Percentiles rank a stretch among this genome's conserved stretches.
Conservation (phyloP, 768 basidiomycete species). For the Tylopilus subfusipes region DNA sequence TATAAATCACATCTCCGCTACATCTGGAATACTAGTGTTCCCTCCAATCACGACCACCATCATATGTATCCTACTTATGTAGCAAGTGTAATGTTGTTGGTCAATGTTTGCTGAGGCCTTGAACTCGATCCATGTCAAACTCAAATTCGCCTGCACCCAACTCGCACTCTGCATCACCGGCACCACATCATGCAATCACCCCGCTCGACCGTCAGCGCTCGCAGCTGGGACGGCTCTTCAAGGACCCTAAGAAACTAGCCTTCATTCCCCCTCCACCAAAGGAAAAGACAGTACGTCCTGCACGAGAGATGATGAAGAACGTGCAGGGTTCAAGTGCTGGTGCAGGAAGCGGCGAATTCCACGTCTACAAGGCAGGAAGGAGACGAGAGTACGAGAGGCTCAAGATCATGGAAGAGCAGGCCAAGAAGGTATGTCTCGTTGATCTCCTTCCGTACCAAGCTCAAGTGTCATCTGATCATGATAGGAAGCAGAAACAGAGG, state of each 20-base stretch:
- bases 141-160: conserved; percentile 28
- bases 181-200: conserved; percentile 44
- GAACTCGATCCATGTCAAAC: conserved; percentile 24
- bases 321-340: conserved; percentile 97
- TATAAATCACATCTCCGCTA: conserved; percentile 11
- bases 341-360: conserved; percentile 96
- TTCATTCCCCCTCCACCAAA: conserved; percentile 77
- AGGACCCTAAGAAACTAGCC: conserved; percentile 82
- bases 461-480: conserved; percentile 1
- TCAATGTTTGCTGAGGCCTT: conserved; percentile 14
- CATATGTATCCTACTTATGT: conserved; percentile 11
- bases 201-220: conserved; percentile 50
- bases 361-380: conserved; percentile 95
- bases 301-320: conserved; percentile 98
- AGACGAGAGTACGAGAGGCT: conserved; percentile 94
- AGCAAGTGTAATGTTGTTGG: conserved; percentile 13
- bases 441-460: background rate
- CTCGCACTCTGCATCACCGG: conserved; percentile 32
- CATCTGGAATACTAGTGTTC: background rate
- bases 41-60: background rate
- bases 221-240: conserved; percentile 85
- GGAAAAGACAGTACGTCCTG: conserved; percentile 74
- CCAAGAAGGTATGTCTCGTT: conserved; percentile 57
- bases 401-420: conserved; percentile 82
- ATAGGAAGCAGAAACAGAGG: conserved; percentile 72